A percentile compares a stretch with the other conserved stretches of the same genome.
Conservation (phyloP, 768 basidiomycete genomes). For the Mycena rebaudengoi region DNA sequence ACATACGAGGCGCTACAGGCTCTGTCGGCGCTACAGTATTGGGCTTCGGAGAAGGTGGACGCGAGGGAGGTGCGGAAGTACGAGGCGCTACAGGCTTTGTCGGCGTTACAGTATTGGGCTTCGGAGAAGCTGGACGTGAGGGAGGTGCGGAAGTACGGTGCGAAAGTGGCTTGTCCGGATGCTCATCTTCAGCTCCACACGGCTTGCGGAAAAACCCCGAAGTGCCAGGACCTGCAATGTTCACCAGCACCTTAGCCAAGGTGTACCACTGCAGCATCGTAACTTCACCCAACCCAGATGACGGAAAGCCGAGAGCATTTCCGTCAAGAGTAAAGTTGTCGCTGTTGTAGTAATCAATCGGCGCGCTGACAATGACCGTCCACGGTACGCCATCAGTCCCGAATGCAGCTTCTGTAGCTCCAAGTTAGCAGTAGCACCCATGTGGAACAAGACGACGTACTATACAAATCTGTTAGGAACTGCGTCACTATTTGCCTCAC, state of each 20-base stretch:
- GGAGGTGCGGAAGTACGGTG: too few species aligned
- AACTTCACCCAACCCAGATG: neutral
- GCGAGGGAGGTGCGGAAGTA: too few species aligned
- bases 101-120: too few species aligned
- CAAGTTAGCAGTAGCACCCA: neutral
- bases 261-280: neutral
- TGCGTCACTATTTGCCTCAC: neutral
- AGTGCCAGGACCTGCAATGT: neutral
- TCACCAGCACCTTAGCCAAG: neutral
- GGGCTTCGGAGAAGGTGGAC: too few species aligned
- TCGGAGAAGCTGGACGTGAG: too few species aligned
- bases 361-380: neutral
- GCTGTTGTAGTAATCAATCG: slow-evolving; percentile 12
- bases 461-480: neutral
- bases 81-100: too few species aligned
- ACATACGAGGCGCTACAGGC: too few species aligned
- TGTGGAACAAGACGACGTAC: neutral
- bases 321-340: too few species aligned
- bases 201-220: neutral
- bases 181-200: too few species aligned
- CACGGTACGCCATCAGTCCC: neutral
- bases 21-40: too few species aligned
- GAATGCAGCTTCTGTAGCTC: slow-evolving; percentile 5
- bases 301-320: neutral
- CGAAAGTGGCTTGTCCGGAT: too few species aligned